Evolutionary conservation across 225 moss, liverwort and hornwort species (phyloP).

Genomic region (Climacium dendroides): DNA sequence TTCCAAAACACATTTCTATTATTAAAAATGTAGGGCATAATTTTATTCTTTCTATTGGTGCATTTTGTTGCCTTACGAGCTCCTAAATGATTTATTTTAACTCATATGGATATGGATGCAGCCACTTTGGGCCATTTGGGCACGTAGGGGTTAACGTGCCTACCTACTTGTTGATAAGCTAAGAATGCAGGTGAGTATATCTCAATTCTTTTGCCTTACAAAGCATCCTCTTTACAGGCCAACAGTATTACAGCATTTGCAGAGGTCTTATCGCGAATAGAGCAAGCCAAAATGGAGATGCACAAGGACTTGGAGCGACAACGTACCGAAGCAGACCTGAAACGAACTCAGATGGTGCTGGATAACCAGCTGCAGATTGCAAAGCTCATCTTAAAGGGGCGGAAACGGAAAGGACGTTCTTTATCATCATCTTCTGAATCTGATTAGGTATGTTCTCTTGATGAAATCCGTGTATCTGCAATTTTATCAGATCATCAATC

Average conservation of each 20-base stretch:
- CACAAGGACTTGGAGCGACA: constrained; percentile 49
- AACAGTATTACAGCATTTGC: constrained; percentile 57
- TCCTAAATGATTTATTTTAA: neutral
- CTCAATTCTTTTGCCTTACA: neutral
- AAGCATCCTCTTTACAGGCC: constrained; percentile 8
- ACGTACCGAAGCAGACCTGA: constrained; percentile 43
- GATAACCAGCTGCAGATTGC: constrained; percentile 49
- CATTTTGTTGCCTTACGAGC: neutral
- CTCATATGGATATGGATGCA: neutral
- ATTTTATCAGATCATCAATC: neutral
- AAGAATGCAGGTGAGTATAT: neutral
- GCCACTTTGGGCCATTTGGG: neutral
- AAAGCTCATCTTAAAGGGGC: constrained; percentile 33
- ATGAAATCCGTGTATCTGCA: neutral
- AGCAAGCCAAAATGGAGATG: constrained; percentile 61
- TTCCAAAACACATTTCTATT: neutral
- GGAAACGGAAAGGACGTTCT: constrained; percentile 33
- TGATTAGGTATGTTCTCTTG: constrained; percentile 10
- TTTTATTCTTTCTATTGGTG: neutral
- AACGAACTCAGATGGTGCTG: constrained; percentile 48
- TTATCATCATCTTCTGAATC: constrained; percentile 31
- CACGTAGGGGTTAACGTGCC: neutral
- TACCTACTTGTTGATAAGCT: neutral
- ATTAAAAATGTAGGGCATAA: neutral
- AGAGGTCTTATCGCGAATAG: constrained; percentile 39